Percentiles rank a stretch among this genome's conserved stretches.
These are phyloP conservation scores for Aspergillus niger DNA, from an alignment of 2,329 filamentous ascomycete genomes.

Conservation along the genomic window DNA sequence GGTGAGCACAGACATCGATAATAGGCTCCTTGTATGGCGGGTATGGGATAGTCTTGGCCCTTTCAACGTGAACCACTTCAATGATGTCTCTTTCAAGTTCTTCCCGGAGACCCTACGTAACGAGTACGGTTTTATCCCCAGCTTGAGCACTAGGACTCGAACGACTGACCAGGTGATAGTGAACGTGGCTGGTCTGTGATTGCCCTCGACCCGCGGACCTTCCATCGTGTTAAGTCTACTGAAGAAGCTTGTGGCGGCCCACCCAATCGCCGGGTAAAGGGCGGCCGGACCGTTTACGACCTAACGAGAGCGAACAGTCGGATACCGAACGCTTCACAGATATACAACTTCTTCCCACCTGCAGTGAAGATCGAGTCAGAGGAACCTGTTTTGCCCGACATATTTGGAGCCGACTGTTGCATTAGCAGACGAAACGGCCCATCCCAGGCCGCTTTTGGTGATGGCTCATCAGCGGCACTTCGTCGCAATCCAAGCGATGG, in stretches of 20 bases:
- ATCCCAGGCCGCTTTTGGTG: background rate
- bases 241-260: slow-evolving; percentile 46
- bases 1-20: slow-evolving; percentile 58
- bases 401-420: slow-evolving; percentile 31
- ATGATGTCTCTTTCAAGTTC: slow-evolving; percentile 29
- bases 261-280: slow-evolving; percentile 23
- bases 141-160: background rate
- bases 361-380: slow-evolving; percentile 22
- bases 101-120: slow-evolving; percentile 29
- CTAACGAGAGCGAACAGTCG: slow-evolving; percentile 30
- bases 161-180: slow-evolving; percentile 18
- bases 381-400: slow-evolving; percentile 28
- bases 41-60: slow-evolving; percentile 43
- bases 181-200: slow-evolving; percentile 50
- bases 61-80: slow-evolving; percentile 32
- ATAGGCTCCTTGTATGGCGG: slow-evolving; percentile 53
- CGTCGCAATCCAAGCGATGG: background rate
- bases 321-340: slow-evolving; percentile 32
- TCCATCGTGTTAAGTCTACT: slow-evolving; percentile 37
- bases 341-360: slow-evolving; percentile 31
- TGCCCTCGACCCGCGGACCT: slow-evolving; percentile 48
- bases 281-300: slow-evolving; percentile 30
- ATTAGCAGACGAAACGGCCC: slow-evolving; percentile 14
- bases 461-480: background rate
- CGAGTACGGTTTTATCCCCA: slow-evolving; percentile 20